Conservation (phyloP, 2,329 filamentous ascomycete species). For the Aspergillus neoniger region DNA sequence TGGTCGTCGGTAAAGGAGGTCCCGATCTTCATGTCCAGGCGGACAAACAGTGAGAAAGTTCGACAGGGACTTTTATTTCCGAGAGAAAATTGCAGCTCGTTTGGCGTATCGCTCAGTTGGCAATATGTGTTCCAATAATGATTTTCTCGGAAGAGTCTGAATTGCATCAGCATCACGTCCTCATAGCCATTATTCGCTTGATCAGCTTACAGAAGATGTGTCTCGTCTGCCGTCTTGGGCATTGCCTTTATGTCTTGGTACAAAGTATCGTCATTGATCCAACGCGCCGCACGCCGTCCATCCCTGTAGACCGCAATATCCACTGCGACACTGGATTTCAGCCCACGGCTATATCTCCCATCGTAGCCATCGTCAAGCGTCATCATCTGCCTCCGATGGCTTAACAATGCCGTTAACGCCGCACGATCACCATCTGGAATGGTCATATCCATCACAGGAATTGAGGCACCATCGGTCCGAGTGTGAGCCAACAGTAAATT, state of each 20-base stretch:
- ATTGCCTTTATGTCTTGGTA: conserved; percentile 4
- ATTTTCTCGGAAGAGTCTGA: conserved; percentile 19
- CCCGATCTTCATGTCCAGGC: conserved; percentile 8
- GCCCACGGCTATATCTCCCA: not conserved
- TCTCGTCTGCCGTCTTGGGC: conserved; percentile 14
- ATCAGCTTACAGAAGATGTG: conserved; percentile 16
- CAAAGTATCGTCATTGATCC: conserved; percentile 9
- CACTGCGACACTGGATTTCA: conserved; percentile 11
- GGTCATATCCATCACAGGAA: conserved; percentile 18
- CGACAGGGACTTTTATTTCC: conserved; percentile 17
- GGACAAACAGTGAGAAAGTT: conserved; percentile 19
- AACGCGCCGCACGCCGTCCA: conserved; percentile 11
- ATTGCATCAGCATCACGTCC: too few relatives aligned
- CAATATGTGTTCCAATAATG: conserved; percentile 14
- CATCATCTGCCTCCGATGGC: conserved; percentile 7
- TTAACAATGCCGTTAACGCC: conserved; percentile 5
- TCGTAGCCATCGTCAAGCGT: conserved; percentile 8
- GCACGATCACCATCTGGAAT: conserved; percentile 13
- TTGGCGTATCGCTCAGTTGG: conserved; percentile 13
- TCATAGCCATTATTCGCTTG: too few relatives aligned
- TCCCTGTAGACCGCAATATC: conserved; percentile 9
- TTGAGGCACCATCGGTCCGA: not conserved
- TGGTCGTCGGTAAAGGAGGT: not conserved
- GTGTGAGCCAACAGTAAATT: not conserved
- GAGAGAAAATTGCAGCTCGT: conserved; percentile 15